Evolutionary conservation across 106 monocot species (phyloP).

Genomic region (Platanthera guangdongensis): DNA sequence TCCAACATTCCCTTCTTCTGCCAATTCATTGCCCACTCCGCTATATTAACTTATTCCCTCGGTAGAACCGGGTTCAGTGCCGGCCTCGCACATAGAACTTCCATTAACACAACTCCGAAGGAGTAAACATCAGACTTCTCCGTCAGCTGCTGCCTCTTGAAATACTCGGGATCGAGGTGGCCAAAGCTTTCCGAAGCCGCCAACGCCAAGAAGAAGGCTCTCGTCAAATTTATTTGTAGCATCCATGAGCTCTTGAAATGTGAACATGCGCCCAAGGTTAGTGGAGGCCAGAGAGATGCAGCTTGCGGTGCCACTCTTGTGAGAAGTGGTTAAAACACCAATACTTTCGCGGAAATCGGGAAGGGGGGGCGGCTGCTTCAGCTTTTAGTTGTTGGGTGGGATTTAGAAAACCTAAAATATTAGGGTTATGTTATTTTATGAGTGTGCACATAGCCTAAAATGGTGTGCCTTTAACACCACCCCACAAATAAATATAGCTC

Average conservation of each 20-base stretch:
- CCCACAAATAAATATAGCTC: too few species aligned
- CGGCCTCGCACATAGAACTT: slow-evolving; percentile 67
- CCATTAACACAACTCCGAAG: slow-evolving; percentile 68
- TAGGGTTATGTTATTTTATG: too few species aligned
- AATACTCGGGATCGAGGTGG: slow-evolving; percentile 13
- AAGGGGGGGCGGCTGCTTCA: too few species aligned
- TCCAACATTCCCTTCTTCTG: slow-evolving; percentile 61
- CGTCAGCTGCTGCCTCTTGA: slow-evolving; percentile 9
- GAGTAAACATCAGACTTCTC: slow-evolving; percentile 67
- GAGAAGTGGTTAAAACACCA: slow-evolving; percentile 37
- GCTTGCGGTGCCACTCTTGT: slow-evolving; percentile 35
- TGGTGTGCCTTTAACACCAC: too few species aligned
- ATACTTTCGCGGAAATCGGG: too few species aligned
- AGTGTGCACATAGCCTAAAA: too few species aligned
- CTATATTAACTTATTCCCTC: slow-evolving; percentile 63
- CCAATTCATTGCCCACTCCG: slow-evolving; percentile 75
- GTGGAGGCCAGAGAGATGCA: slow-evolving; percentile 48
- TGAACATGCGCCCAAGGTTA: slow-evolving; percentile 45
- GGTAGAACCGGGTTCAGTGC: slow-evolving; percentile 55
- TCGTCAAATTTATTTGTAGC: slow-evolving; percentile 21
- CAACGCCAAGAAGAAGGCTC: slow-evolving; percentile 10
- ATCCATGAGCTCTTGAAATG: too few species aligned
- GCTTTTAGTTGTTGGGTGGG: too few species aligned
- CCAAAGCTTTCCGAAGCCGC: slow-evolving; percentile 17
- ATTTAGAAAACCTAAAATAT: too few species aligned